A percentile compares a stretch with the other conserved stretches of the same genome.
Evolutionary conservation across 805 yeast genomes (phyloP).

Genomic region (Metschnikowia lunata): DNA sequence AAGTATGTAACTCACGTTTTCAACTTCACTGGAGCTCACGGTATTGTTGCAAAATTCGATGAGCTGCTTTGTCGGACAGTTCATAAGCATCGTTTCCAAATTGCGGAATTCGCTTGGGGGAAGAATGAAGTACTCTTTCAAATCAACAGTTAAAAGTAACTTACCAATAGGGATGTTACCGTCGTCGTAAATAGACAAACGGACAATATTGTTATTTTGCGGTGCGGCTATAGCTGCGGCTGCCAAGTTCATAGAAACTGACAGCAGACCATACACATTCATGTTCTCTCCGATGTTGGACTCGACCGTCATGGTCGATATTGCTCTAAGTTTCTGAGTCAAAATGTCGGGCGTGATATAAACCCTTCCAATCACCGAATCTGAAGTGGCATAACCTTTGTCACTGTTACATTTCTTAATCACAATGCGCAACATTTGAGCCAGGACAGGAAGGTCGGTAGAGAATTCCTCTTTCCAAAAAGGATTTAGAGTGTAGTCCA

Average conservation of each 20-base stretch:
- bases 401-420: conserved; percentile 35
- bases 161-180: conserved; percentile 51
- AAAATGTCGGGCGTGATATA: conserved; percentile 51
- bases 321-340: conserved; percentile 26
- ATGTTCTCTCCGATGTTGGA: conserved; percentile 21
- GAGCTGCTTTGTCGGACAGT: conserved; percentile 50
- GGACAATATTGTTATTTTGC: conserved; percentile 32
- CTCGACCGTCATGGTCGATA: conserved; percentile 34
- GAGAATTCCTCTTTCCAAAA: conserved; percentile 82
- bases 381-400: conserved; percentile 27
- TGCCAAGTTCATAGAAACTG: conserved; percentile 7
- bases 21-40: conserved; percentile 43
- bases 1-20: conserved; percentile 53
- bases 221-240: conserved; percentile 9
- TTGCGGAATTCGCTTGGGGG: conserved; percentile 56
- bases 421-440: conserved; percentile 47
- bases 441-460: conserved; percentile 54
- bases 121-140: conserved; percentile 53
- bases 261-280: conserved; percentile 15
- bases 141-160: conserved; percentile 46
- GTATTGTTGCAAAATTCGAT: conserved; percentile 42
- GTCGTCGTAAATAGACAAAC: conserved; percentile 43
- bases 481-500: conserved; percentile 47
- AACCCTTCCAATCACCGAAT: conserved; percentile 49
- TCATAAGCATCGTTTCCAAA: conserved; percentile 56